Conservation (phyloP, 768 basidiomycete genomes). For the Boletus reticuloceps region DNA sequence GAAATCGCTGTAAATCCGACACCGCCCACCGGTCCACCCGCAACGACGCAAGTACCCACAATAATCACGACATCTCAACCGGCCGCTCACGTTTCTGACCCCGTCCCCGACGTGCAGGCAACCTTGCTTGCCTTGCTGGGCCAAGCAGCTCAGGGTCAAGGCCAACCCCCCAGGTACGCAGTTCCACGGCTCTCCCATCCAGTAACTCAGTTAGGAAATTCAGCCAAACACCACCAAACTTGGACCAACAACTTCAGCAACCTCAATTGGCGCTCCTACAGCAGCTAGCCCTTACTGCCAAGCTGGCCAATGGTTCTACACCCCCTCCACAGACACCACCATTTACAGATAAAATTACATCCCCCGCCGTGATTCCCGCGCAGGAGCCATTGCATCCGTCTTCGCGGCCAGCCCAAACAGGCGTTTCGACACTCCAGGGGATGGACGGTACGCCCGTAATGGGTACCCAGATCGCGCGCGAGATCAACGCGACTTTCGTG, state of each 20-base stretch:
- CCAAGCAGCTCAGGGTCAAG: slow-evolving; percentile 51
- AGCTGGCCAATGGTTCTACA: slow-evolving; percentile 33
- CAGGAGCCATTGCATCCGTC: slow-evolving; percentile 23
- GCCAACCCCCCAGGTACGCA: slow-evolving; percentile 38
- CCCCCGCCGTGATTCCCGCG: not conserved
- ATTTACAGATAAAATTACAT: slow-evolving; percentile 17
- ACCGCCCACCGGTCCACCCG: slow-evolving; percentile 38
- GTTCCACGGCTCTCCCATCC: not conserved
- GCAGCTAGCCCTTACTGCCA: slow-evolving; percentile 68
- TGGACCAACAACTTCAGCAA: slow-evolving; percentile 43
- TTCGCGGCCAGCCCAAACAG: not conserved
- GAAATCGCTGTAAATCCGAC: slow-evolving; percentile 44
- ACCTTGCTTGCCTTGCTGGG: slow-evolving; percentile 67
- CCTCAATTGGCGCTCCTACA: slow-evolving; percentile 71
- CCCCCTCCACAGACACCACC: slow-evolving; percentile 27
- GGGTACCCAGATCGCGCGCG: slow-evolving; percentile 42
- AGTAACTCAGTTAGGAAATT: slow-evolving; percentile 1
- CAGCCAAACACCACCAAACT: slow-evolving; percentile 68
- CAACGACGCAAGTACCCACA: slow-evolving; percentile 31
- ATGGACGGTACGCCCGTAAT: slow-evolving; percentile 35
- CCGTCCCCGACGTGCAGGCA: slow-evolving; percentile 47
- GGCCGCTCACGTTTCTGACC: slow-evolving; percentile 10
- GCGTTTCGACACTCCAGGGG: slow-evolving; percentile 36
- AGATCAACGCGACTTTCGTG: slow-evolving; percentile 47
- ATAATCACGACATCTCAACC: slow-evolving; percentile 26